phyloP scores from a whole-genome alignment of 139 green algal species.

The Tetratostichococcus sp. region DNA sequence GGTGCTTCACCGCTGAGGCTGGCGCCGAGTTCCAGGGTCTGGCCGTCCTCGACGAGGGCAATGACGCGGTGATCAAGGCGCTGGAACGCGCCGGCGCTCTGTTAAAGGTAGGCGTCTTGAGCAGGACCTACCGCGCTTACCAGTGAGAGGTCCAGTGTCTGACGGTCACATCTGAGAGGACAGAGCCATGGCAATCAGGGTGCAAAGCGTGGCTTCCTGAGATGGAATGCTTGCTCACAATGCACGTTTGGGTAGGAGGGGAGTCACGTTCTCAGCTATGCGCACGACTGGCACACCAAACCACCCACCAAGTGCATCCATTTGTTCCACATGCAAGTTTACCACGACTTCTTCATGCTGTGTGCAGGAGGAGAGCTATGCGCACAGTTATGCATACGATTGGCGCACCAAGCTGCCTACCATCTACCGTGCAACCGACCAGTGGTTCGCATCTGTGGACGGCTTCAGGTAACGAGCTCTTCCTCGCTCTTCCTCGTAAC shows the following conservation, averaged over 20 bases:
- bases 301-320: too few species aligned
- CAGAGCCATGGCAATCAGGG: too few species aligned
- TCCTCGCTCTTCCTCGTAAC: too few species aligned
- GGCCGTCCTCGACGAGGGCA: constrained; percentile 82
- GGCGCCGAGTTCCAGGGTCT: constrained; percentile 74
- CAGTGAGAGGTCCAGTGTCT: too few species aligned
- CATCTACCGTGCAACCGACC: constrained; percentile 96
- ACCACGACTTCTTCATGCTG: background rate
- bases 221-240: too few species aligned
- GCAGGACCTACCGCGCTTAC: too few species aligned
- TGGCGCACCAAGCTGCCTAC: constrained; percentile 99
- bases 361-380: constrained; percentile 77
- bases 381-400: constrained; percentile 99
- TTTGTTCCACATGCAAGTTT: background rate
- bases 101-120: constrained; percentile 63
- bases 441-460: constrained; percentile 66
- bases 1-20: constrained; percentile 89
- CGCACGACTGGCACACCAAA: background rate
- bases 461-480: background rate
- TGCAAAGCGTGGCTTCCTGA: too few species aligned
- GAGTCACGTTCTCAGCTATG: background rate
- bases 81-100: constrained; percentile 60
- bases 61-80: constrained; percentile 75
- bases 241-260: too few species aligned
- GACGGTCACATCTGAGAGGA: too few species aligned